Conservation (phyloP, 495 filamentous ascomycete species). For the Podospora pseudoanserina region DNA sequence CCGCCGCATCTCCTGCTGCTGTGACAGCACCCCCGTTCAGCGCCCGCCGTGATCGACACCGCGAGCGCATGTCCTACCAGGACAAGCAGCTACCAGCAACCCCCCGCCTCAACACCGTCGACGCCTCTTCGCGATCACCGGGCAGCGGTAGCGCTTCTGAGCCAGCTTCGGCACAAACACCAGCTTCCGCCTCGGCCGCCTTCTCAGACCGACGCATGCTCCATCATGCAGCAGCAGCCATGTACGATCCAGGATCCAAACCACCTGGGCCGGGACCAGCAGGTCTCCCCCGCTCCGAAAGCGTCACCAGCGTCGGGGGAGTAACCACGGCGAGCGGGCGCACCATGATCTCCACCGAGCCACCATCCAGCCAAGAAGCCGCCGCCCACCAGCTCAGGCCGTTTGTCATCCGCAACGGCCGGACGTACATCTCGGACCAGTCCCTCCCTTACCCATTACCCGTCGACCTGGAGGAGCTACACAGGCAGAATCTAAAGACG, state of each 20-base stretch:
- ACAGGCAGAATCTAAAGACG: conserved; percentile 81
- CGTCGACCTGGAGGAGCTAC: conserved; percentile 81
- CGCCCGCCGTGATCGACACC: conserved; percentile 20
- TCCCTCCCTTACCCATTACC: conserved; percentile 77
- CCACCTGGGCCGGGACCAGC: conserved; percentile 18
- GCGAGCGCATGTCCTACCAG: conserved; percentile 34
- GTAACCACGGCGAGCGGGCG: conserved; percentile 34
- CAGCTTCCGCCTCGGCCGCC: conserved; percentile 22
- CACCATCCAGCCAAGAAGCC: conserved; percentile 22
- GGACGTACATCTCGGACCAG: conserved; percentile 75
- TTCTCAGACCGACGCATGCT: conserved; percentile 27
- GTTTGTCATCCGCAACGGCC: conserved; percentile 69
- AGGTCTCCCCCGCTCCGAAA: conserved; percentile 36
- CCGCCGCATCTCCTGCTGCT: conserved; percentile 12
- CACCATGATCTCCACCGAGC: conserved; percentile 37
- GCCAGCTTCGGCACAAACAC: conserved; percentile 29
- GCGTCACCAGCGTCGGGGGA: conserved; percentile 37
- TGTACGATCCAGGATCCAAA: conserved; percentile 34
- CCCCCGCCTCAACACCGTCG: conserved; percentile 35
- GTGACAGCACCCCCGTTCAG: conserved; percentile 11
- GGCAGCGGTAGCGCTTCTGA: conserved; percentile 30
- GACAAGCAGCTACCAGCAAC: conserved; percentile 39
- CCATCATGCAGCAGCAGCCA: conserved; percentile 34
- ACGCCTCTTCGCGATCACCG: conserved; percentile 25
- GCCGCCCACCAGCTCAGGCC: conserved; percentile 49